Percentiles rank a stretch among this genome's conserved stretches.
These are phyloP conservation scores for Lobulomyces angularis DNA, from an alignment of 192 early-diverging fungal genomes.

Conservation along the genomic window DNA sequence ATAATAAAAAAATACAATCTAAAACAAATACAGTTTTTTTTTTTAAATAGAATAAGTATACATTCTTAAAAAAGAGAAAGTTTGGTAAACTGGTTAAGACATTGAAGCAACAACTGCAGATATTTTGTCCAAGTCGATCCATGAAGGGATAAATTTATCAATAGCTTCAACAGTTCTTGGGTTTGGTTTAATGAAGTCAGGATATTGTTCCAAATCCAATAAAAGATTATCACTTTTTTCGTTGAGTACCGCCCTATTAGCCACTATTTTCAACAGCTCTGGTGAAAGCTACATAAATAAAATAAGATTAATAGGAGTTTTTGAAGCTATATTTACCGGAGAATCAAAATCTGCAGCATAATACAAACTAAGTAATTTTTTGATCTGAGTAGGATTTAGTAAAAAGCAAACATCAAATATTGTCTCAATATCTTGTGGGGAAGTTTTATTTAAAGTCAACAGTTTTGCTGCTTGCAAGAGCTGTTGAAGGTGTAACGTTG, in stretches of 20 bases:
- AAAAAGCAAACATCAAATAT: conserved; percentile 98
- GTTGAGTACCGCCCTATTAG: conserved; percentile 64
- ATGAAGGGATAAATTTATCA: conserved; percentile 60
- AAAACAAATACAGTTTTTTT: too few species aligned
- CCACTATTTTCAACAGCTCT: conserved; percentile 80
- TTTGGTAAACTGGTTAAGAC: too few species aligned
- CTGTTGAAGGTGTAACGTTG: conserved; percentile 78
- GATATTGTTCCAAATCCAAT: conserved; percentile 61
- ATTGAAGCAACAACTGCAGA: too few species aligned
- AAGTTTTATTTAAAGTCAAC: conserved; percentile 85
- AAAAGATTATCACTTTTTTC: conserved; percentile 84
- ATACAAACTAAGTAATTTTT: conserved; percentile 92
- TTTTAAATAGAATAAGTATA: too few species aligned
- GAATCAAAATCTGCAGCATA: conserved; percentile 93
- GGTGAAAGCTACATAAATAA: conserved; percentile 53
- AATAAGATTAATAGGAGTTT: conserved; percentile 9
- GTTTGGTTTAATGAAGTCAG: conserved; percentile 48
- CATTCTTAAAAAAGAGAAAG: too few species aligned
- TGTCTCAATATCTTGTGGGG: conserved; percentile 83
- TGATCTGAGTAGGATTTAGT: conserved; percentile 91
- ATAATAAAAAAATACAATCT: too few species aligned
- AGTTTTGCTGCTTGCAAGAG: conserved; percentile 94
- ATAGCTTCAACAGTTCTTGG: conserved; percentile 50
- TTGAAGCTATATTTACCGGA: conserved; percentile 41
- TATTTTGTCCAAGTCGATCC: conserved; percentile 40